phyloP scores from a whole-genome alignment of 768 basidiomycete genomes.

The Hypholoma sublateritium region DNA sequence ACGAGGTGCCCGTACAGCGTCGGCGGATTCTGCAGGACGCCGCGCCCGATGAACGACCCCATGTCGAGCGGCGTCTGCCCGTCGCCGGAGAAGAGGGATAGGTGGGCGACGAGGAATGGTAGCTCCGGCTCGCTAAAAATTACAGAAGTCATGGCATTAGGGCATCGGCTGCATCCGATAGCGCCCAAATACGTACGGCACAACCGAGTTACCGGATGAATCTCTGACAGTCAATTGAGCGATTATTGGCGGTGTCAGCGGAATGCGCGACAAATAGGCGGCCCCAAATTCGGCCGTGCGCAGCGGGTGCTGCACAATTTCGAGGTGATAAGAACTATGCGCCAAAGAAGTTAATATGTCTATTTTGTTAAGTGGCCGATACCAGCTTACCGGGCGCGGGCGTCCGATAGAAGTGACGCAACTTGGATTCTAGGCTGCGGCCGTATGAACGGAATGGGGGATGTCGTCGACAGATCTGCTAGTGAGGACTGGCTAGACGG shows the following conservation, averaged over 20 bases:
- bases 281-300: slow-evolving; percentile 81
- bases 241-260: slow-evolving; percentile 82
- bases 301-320: slow-evolving; percentile 83
- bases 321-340: slow-evolving; percentile 70
- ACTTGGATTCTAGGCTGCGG: slow-evolving; percentile 55
- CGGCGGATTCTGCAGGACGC: slow-evolving; percentile 50
- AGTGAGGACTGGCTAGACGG: slow-evolving; percentile 43
- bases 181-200: slow-evolving; percentile 64
- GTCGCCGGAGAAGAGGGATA: slow-evolving; percentile 73
- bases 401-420: slow-evolving; percentile 56
- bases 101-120: slow-evolving; percentile 84
- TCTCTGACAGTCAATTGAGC: slow-evolving; percentile 78
- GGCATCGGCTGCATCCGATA: not conserved
- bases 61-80: slow-evolving; percentile 64
- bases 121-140: slow-evolving; percentile 72
- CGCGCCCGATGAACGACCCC: slow-evolving; percentile 54
- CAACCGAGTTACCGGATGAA: slow-evolving; percentile 64
- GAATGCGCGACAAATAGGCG: slow-evolving; percentile 72
- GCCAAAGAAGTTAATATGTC: not conserved
- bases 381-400: slow-evolving; percentile 48
- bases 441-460: slow-evolving; percentile 33
- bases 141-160: slow-evolving; percentile 8
- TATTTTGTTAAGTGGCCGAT: not conserved
- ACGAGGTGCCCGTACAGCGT: slow-evolving; percentile 86
- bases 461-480: slow-evolving; percentile 32